Evolutionary conservation across 2,329 filamentous ascomycete species (phyloP).

Genomic region (Mycogone perniciosa): DNA sequence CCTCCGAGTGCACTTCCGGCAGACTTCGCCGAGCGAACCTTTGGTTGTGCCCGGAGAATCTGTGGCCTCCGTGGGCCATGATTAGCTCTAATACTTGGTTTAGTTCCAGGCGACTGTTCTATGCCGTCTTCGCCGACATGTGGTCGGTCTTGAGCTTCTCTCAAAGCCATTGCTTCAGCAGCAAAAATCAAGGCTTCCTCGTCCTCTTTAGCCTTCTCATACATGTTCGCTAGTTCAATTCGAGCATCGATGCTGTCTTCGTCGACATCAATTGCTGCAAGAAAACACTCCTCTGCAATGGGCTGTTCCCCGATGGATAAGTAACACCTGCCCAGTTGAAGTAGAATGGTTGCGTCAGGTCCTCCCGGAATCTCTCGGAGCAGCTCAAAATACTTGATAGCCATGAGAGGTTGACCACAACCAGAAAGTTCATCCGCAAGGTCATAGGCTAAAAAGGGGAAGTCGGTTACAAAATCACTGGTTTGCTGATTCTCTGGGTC

Average conservation of each 20-base stretch:
- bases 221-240: conserved; percentile 75
- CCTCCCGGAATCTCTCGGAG: conserved; percentile 44
- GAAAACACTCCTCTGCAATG: conserved; percentile 71
- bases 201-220: conserved; percentile 65
- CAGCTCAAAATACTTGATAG: conserved; percentile 51
- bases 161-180: conserved; percentile 65
- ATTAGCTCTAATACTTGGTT: background rate
- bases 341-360: conserved; percentile 45
- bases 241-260: conserved; percentile 68
- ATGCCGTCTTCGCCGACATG: conserved; percentile 13
- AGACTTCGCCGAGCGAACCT: conserved; percentile 3
- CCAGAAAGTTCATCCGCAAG: conserved; percentile 41
- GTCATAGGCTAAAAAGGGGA: conserved; percentile 74
- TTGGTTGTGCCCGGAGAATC: conserved; percentile 4
- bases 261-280: conserved; percentile 67
- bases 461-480: conserved; percentile 52
- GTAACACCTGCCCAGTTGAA: conserved; percentile 62
- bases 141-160: conserved; percentile 37
- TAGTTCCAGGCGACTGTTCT: background rate
- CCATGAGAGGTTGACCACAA: conserved; percentile 26
- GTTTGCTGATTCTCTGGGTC: conserved; percentile 51
- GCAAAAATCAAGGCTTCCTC: conserved; percentile 73
- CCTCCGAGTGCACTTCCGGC: background rate
- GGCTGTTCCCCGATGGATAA: conserved; percentile 55
- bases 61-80: background rate